Percentiles rank a stretch among this genome's conserved stretches.
These are phyloP conservation scores for Diaporthe aspalathi DNA, from an alignment of 2,329 filamentous ascomycete genomes.

Conservation along the genomic window DNA sequence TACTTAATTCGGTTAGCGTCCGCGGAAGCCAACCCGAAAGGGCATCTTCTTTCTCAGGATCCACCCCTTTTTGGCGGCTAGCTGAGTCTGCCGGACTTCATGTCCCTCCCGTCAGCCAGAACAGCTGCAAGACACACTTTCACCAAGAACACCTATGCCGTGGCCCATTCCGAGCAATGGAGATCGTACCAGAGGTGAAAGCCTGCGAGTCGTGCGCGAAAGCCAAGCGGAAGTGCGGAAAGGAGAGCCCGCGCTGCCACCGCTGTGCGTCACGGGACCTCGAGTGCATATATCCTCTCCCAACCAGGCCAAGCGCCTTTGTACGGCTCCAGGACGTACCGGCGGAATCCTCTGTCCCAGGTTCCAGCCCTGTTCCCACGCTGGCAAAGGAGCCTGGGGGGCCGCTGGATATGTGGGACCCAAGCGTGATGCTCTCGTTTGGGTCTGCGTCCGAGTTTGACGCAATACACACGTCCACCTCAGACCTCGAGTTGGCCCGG, in stretches of 20 bases:
- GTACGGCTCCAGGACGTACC: conserved; percentile 18
- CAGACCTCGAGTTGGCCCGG: conserved; percentile 1
- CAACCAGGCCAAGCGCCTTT: conserved; percentile 24
- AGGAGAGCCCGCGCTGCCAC: conserved; percentile 31
- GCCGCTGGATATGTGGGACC: conserved; percentile 23
- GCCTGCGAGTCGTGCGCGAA: conserved; percentile 33
- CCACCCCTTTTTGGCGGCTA: background rate
- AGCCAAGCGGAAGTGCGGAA: conserved; percentile 36
- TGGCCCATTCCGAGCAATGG: background rate
- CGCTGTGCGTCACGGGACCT: conserved; percentile 23
- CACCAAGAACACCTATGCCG: background rate
- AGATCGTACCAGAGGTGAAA: conserved; percentile 25
- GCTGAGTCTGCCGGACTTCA: conserved; percentile 5
- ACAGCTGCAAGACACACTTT: background rate
- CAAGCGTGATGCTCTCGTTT: background rate
- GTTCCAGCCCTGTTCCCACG: background rate
- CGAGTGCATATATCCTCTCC: conserved; percentile 34
- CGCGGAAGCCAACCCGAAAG: conserved; percentile 17
- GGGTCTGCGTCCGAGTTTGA: background rate
- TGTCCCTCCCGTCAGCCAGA: background rate
- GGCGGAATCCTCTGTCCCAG: background rate
- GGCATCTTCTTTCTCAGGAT: background rate
- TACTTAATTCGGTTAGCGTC: background rate
- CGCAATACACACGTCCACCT: background rate
- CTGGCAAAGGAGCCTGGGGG: background rate